Evolutionary conservation across 352 stramenopile species (phyloP), one percentile per base, ranked within the genome.

Genomic region (Phytopythium helicoides): DNA sequence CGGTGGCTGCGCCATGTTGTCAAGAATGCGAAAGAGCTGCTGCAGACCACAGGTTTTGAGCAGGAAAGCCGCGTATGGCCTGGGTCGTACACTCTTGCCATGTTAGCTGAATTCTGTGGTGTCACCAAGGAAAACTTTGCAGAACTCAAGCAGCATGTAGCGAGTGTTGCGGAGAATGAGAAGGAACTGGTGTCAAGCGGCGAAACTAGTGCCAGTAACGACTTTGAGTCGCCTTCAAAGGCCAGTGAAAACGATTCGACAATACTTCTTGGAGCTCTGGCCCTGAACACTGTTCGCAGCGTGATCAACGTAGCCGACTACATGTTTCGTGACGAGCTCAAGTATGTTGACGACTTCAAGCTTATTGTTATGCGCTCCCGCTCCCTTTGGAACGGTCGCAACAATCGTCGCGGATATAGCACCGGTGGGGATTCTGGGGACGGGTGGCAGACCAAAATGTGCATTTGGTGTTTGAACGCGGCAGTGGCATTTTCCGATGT

Each of bases 391-490:
- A 60, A 56, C 16, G 36, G 25, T 0, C 45, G 19, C 18, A 52
- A 36, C 1, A 59, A 57, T 12, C 62, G 71, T 3, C 60, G 60
- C 15, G 60, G 59, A 16, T 55, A 31, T 21, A 52, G 25, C 28
- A 39, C 18, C 37, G 37, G 64, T 22, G 33, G 31, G 4, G 25
- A 28, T 12, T 35, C 50, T 1, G 56, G 35, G 3, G 46, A 64
- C 28, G 66, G 25, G 38, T 81, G 61, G 75, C 68, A 92, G 18
- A 35, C 87, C 47, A 94, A 94, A 66, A 64, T 93, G 51, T 94
- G 83, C 47, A 76, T 95, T 18, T 95, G 86, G 86, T 95, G 86
- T 36, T 56, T 95, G 2, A 90, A 92, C 58, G 82, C 84, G 1
- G 84, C 79, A 0, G 84, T 95, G 7, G 86, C 83, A 2, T 94